phyloP scores from a whole-genome alignment of 208 protist species.

The Hexamita inflata region DNA sequence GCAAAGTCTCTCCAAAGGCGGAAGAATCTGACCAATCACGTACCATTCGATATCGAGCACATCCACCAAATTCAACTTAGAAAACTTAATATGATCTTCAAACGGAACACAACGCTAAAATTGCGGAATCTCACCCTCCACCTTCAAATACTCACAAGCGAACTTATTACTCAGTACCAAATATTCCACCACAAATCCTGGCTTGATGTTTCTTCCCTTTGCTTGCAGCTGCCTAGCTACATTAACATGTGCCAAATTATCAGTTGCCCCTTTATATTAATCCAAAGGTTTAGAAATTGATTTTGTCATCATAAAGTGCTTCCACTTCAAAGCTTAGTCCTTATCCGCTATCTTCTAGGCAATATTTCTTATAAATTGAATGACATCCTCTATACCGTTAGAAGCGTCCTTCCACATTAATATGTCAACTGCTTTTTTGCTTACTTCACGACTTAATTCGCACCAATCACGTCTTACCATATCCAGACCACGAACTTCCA shows the following conservation, averaged over 20 bases:
- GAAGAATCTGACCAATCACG: not conserved
- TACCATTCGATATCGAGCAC: slow-evolving; percentile 12
- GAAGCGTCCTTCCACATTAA: not conserved
- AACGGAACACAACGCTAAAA: not conserved
- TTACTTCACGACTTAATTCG: slow-evolving; percentile 70
- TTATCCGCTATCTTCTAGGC: not conserved
- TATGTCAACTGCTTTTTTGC: not conserved
- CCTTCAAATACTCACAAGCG: too few species aligned
- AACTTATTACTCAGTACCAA: not conserved
- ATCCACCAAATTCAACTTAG: not conserved
- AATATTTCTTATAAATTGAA: not conserved
- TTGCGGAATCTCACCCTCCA: not conserved
- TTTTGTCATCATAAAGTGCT: slow-evolving; percentile 25
- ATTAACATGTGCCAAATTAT: slow-evolving; percentile 11
- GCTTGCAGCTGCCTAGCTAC: not conserved
- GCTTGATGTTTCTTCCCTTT: not conserved
- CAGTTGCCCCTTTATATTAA: not conserved
- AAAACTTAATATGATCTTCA: slow-evolving; percentile 3
- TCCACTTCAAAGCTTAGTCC: not conserved
- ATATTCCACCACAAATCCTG: slow-evolving; percentile 15
- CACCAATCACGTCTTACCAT: slow-evolving; percentile 98
- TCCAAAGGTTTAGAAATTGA: not conserved
- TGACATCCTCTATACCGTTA: not conserved
- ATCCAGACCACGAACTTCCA: slow-evolving; percentile 83
- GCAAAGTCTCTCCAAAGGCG: slow-evolving; percentile 2